Evolutionary conservation across 2,329 filamentous ascomycete species (phyloP).

Genomic region (Clonostachys byssicola): DNA sequence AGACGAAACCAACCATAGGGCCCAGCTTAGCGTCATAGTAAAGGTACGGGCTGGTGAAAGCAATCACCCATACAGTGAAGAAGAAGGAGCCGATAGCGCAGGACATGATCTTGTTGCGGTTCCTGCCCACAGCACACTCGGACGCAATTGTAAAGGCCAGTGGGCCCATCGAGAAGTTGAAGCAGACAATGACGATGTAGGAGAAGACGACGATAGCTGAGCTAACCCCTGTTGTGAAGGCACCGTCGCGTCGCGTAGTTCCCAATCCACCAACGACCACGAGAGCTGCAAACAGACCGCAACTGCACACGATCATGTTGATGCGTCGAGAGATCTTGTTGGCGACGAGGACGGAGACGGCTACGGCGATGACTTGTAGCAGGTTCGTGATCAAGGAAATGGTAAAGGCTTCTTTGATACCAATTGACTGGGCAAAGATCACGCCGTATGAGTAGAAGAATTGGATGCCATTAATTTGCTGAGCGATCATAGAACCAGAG

Average conservation of each 20-base stretch:
- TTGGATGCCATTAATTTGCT: constrained; percentile 37
- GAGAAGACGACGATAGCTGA: constrained; percentile 9
- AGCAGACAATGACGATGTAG: constrained; percentile 21
- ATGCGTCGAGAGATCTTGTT: constrained; percentile 26
- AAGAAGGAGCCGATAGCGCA: constrained; percentile 30
- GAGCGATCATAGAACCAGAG: constrained; percentile 29
- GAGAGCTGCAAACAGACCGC: constrained; percentile 20
- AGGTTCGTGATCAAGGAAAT: constrained; percentile 29
- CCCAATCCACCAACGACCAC: constrained; percentile 14
- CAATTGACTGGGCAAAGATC: constrained; percentile 29
- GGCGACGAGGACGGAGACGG: constrained; percentile 20
- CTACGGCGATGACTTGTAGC: constrained; percentile 27
- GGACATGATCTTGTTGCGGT: constrained; percentile 37
- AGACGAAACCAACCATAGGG: constrained; percentile 23
- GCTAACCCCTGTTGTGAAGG: background rate
- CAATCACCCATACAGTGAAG: constrained; percentile 19
- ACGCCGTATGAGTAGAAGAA: constrained; percentile 33
- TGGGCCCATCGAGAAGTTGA: constrained; percentile 31
- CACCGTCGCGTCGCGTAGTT: background rate
- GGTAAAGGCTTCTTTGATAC: constrained; percentile 24
- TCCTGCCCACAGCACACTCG: constrained; percentile 35
- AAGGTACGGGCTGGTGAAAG: constrained; percentile 23
- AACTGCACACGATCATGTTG: constrained; percentile 22
- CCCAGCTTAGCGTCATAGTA: constrained; percentile 21
- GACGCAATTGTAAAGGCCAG: constrained; percentile 28